Evolutionary conservation across 257 asterid genomes (phyloP), one percentile per base, ranked within the genome.

Genomic region (Osmanthus fragrans): DNA sequence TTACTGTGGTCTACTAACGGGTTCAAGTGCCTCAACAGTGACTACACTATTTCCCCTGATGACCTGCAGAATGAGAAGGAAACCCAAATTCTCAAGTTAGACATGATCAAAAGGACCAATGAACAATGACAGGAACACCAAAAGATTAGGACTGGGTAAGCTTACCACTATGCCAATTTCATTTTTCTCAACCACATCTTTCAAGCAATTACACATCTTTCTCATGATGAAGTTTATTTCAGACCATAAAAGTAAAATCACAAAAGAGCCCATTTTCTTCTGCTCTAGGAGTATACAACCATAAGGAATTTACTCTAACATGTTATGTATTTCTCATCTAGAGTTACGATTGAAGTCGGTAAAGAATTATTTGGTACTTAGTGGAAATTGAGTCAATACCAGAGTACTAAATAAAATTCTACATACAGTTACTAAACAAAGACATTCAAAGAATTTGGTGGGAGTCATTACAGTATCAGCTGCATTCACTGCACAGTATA

Each of bases 141-240:
- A 42, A 42, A 42, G 49, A 10, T 10, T 4, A 3, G 18, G 16
- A 34, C 4, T 19, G 21, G 8, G 72, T 30, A 36, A 70, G 89
- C 97, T 86, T 73, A 92, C 98, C 93, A 94, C 97, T 96, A 90
- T 94, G 84, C 99, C 99, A 37, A 95, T 95, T 25, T 95, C 98
- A 19, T 80, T 93, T 81, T 89, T 93, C 79, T 93, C 99, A 16
- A 5, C 27, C 6, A 12, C 27, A 7, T 56, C 27, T 56, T 56
- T 56, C 25, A 56, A 56, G 11, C 29, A 56, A 56, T 56, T 56
- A 56, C 12, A 54, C 64, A 54, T 54, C 27, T 54, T 54, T 19
- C 7, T 19, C 64, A 54, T 18, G 64, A 54, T 54, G 64, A 54
- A 54, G 21, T 54, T 19, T 18, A 54, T 5, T 54, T 6, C 23